Base-by-base conservation (phyloP, 306 rosid genomes). In the Senna siamea region DNA sequence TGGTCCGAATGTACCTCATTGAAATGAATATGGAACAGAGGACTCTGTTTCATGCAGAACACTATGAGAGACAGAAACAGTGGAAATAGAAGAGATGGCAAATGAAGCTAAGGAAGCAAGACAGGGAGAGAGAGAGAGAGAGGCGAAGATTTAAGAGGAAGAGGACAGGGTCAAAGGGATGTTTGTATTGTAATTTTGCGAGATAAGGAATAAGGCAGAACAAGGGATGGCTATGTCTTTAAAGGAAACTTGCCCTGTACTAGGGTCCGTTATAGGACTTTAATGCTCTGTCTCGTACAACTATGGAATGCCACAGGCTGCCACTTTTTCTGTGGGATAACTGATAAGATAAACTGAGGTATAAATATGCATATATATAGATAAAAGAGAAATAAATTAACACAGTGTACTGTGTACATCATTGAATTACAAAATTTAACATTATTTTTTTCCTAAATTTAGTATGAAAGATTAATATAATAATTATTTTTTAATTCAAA, bases 1-100 rank as follows among this genome's bases (percentile, higher is more conserved):
- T 74, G 66, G 84, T 77, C 13, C 90, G 75, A 19, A 88, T 88
- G 87, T 87, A 87, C 76, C 74, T 95, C 99, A 95, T 95, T 61
- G 71, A 43, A 50, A 30, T 15, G 35, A 74, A 40, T 19, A 71
- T 8, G 13, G 18, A 78, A 79, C 76, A 74, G 82, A 69, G 80
- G 38, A 48, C 80, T 76, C 83, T 79, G 89, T 81, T 75, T 89
- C 82, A 85, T 77, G 79, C 83, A 73, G 81, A 83, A 51, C 69
- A 66, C 60, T 71, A 70, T 76, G 47, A 47, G 56, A 9, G 37
- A 32, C 2, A 5, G 5, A 32, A 32, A 5, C 37, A 32, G 37
- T 2, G 5, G 44, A 38, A 7, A 38, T 2, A 41, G 13, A 41
- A 1, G 13, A 10, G 13, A 7, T 4, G 40, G n/a, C n/a, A n/a